These are phyloP conservation scores for Pichia exigua DNA, from an alignment of 805 yeast genomes.

Conservation along the genomic window DNA sequence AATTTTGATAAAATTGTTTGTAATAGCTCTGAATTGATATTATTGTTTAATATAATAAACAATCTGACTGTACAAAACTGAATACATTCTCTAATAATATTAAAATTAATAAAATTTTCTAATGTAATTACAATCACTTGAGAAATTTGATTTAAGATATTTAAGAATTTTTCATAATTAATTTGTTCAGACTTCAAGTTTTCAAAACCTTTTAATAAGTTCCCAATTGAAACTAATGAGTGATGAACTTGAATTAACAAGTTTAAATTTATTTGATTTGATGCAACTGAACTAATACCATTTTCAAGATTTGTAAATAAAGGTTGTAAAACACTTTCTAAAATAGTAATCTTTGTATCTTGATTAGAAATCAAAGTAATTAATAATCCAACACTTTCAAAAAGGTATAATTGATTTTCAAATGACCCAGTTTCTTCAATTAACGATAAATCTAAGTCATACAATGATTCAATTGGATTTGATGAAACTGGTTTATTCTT, in stretches of 20 bases:
- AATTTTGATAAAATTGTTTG: constrained; percentile 54
- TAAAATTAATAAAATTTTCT: constrained; percentile 61
- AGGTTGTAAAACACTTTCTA: constrained; percentile 68
- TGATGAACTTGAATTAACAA: constrained; percentile 75
- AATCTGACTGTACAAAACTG: constrained; percentile 84
- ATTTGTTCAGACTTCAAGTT: constrained; percentile 21
- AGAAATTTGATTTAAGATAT: constrained; percentile 36
- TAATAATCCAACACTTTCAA: constrained; percentile 79
- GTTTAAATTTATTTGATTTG: constrained; percentile 29
- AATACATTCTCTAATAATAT: constrained; percentile 73
- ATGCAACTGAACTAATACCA: constrained; percentile 39
- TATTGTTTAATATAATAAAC: constrained; percentile 58
- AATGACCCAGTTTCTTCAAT: constrained; percentile 57
- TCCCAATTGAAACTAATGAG: constrained; percentile 79
- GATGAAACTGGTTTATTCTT: constrained; percentile 14
- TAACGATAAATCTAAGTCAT: constrained; percentile 26
- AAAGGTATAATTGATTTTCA: constrained; percentile 72
- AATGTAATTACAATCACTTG: constrained; percentile 79
- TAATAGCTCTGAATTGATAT: constrained; percentile 21
- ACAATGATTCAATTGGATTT: constrained; percentile 11
- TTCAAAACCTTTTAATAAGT: constrained; percentile 81
- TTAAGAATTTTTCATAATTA: constrained; percentile 24
- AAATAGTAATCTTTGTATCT: constrained; percentile 35
- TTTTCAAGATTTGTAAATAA: constrained; percentile 63
- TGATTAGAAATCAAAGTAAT: constrained; percentile 46